Conservation (phyloP, 805 yeast species). For the Saccharomycopsis olivae region DNA sequence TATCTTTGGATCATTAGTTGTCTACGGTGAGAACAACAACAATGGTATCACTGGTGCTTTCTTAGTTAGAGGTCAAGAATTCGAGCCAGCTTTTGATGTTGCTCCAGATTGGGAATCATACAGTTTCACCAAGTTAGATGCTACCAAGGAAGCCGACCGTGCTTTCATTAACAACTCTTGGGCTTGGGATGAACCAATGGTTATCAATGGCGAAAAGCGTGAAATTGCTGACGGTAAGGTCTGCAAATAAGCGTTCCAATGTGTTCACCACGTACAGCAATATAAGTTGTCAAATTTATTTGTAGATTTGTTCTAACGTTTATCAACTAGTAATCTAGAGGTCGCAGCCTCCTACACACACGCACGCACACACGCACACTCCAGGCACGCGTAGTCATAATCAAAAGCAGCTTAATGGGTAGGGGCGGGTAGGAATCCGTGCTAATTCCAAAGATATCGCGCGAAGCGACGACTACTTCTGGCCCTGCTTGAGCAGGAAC, state of each 20-base stretch:
- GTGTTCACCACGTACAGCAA: too few species aligned
- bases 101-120: constrained; percentile 99
- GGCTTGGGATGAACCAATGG: constrained; percentile 97
- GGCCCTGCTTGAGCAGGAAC: too few species aligned
- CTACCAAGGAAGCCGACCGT: constrained; percentile 63
- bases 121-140: constrained; percentile 72
- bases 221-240: constrained; percentile 98
- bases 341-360: too few species aligned
- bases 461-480: too few species aligned
- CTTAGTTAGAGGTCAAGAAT: constrained; percentile 91
- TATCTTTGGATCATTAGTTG: constrained; percentile 88
- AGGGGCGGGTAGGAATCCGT: too few species aligned
- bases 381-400: too few species aligned
- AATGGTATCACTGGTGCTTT: constrained; percentile 95
- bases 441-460: neutral
- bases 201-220: constrained; percentile 63
- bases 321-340: too few species aligned
- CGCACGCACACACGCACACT: too few species aligned
- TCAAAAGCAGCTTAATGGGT: too few species aligned
- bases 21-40: constrained; percentile 97
- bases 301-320: too few species aligned
- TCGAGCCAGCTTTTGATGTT: constrained; percentile 85
- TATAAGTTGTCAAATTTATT: neutral
- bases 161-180: constrained; percentile 82
- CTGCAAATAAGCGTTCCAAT: constrained; percentile 71